phyloP scores from a whole-genome alignment of 2,329 filamentous ascomycete genomes.

The Gnomoniopsis sp. region DNA sequence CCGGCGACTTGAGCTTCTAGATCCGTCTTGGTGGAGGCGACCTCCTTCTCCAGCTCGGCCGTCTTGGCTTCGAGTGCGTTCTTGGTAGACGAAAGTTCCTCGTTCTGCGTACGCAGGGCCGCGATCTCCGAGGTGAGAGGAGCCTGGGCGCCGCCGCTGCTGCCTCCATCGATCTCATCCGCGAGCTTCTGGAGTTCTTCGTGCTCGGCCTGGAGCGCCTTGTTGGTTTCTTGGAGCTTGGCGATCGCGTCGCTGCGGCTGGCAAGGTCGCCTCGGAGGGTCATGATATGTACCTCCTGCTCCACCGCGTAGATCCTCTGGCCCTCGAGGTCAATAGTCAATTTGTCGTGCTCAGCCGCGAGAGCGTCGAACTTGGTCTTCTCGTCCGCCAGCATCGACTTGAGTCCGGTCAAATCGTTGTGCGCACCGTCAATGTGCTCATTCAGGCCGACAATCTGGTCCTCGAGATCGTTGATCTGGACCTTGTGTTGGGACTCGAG shows the following conservation, averaged over 20 bases:
- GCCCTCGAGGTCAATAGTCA: slow-evolving; percentile 9
- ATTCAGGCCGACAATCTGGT: slow-evolving; percentile 12
- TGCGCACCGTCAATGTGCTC: slow-evolving; percentile 10
- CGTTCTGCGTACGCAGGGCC: slow-evolving; percentile 9
- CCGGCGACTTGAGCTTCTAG: slow-evolving; percentile 2
- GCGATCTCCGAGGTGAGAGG: background rate
- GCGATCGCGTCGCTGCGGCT: slow-evolving; percentile 8
- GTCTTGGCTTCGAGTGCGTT: slow-evolving; percentile 12
- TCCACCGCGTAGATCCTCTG: slow-evolving; percentile 7
- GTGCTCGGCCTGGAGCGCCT: slow-evolving; percentile 15
- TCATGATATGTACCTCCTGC: slow-evolving; percentile 14
- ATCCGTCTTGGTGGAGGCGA: background rate
- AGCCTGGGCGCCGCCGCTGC: too few relatives aligned
- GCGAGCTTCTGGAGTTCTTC: slow-evolving; percentile 13
- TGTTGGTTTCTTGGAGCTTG: slow-evolving; percentile 13
- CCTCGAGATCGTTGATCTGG: slow-evolving; percentile 11
- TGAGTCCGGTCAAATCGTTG: background rate
- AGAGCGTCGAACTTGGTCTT: slow-evolving; percentile 7
- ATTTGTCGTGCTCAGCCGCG: slow-evolving; percentile 7
- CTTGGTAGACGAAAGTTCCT: slow-evolving; percentile 8
- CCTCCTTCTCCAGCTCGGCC: slow-evolving; percentile 6
- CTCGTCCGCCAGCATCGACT: slow-evolving; percentile 1
- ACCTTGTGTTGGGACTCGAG: slow-evolving; percentile 8
- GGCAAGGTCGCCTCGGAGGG: slow-evolving; percentile 10
- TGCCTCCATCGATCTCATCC: slow-evolving; percentile 2